Percentiles rank a stretch among this genome's conserved stretches.
Conservation (phyloP, 2,329 filamentous ascomycete species). For the Neonectria coccinea region DNA sequence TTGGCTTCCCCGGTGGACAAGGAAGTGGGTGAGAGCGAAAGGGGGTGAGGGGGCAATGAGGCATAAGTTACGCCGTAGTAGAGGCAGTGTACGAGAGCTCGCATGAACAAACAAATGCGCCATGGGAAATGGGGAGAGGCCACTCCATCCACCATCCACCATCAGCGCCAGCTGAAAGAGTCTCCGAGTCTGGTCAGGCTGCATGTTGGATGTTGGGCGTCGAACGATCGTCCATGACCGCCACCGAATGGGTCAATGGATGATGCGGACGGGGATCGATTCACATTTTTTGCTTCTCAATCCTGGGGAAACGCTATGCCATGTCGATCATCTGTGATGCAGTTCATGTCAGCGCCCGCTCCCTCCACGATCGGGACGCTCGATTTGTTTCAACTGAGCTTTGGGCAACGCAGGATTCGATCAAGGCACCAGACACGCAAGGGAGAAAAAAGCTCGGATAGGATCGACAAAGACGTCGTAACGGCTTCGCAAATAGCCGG, state of each 20-base stretch:
- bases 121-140: slow-evolving; percentile 19
- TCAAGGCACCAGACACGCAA: slow-evolving; percentile 22
- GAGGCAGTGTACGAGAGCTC: slow-evolving; percentile 18
- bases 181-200: slow-evolving; percentile 12
- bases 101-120: slow-evolving; percentile 25
- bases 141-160: slow-evolving; percentile 20
- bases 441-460: slow-evolving; percentile 37
- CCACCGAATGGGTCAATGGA: slow-evolving; percentile 7
- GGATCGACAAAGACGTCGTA: slow-evolving; percentile 38
- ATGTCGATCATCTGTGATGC: slow-evolving; percentile 29
- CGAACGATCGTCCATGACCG: slow-evolving; percentile 14
- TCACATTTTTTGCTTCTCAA: slow-evolving; percentile 15
- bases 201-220: slow-evolving; percentile 26
- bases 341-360: slow-evolving; percentile 19
- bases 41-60: slow-evolving; percentile 11
- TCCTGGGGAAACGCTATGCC: slow-evolving; percentile 21
- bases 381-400: slow-evolving; percentile 29
- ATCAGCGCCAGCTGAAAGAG: slow-evolving; percentile 28
- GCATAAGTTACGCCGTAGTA: not conserved
- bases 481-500: slow-evolving; percentile 31
- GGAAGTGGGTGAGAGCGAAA: slow-evolving; percentile 14
- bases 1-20: slow-evolving; percentile 29
- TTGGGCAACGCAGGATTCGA: slow-evolving; percentile 25
- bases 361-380: slow-evolving; percentile 25
- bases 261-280: slow-evolving; percentile 14